Evolutionary conservation across 2,329 filamentous ascomycete species (phyloP).

Genomic region (Epichloe gansuensis): DNA sequence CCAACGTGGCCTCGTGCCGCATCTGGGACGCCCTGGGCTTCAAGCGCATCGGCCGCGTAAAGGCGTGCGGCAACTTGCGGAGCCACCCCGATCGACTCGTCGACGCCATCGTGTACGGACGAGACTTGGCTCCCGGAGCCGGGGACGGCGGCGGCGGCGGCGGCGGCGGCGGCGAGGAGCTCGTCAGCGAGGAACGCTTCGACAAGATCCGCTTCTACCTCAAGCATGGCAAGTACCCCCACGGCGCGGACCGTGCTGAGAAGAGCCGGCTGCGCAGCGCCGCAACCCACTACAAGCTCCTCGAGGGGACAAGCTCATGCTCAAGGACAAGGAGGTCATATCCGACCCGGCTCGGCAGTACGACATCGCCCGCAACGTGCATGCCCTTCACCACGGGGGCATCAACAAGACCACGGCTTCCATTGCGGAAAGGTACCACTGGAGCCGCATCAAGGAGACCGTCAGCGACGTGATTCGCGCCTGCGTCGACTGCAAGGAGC

Average conservation of each 20-base stretch:
- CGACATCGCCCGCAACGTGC: slow-evolving; percentile 70
- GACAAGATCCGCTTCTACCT: slow-evolving; percentile 98
- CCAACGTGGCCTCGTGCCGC: slow-evolving; percentile 76
- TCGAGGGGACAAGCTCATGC: slow-evolving; percentile 73
- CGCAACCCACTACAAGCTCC: slow-evolving; percentile 86
- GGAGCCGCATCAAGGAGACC: slow-evolving; percentile 96
- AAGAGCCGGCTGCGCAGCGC: slow-evolving; percentile 90
- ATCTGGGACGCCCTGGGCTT: slow-evolving; percentile 91
- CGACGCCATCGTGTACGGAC: slow-evolving; percentile 69
- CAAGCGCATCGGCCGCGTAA: slow-evolving; percentile 79
- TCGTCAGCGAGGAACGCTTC: slow-evolving; percentile 89
- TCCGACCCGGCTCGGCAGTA: slow-evolving; percentile 83
- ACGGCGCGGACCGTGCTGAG: slow-evolving; percentile 84
- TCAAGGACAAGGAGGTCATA: slow-evolving; percentile 96
- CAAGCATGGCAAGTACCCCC: slow-evolving; percentile 86
- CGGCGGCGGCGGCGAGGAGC: slow-evolving; percentile 55
- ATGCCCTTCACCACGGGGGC: slow-evolving; percentile 67
- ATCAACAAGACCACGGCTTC: slow-evolving; percentile 97
- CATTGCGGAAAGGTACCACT: slow-evolving; percentile 90
- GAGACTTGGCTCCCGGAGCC: slow-evolving; percentile 36
- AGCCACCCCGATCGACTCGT: slow-evolving; percentile 57
- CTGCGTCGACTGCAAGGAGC: slow-evolving; percentile 79
- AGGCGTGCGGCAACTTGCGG: slow-evolving; percentile 56
- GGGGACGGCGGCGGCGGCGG: no score
- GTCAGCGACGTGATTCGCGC: slow-evolving; percentile 90